Conservation (phyloP, 495 filamentous ascomycete species). For the Choiromyces venosus region DNA sequence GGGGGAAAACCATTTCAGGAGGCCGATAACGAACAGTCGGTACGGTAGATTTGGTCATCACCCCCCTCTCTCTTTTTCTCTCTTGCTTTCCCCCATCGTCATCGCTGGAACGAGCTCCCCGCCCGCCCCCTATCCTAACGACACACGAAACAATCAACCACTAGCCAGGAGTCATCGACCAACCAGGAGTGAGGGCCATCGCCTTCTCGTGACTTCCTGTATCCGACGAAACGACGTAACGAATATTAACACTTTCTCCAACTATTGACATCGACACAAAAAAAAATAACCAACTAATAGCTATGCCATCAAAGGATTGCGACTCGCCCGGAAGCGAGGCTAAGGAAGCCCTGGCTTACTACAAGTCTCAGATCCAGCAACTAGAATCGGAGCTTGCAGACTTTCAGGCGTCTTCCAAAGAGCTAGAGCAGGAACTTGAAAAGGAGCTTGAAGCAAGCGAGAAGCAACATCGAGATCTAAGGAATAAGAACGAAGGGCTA, state of each 20-base stretch:
- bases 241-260: conserved; percentile 34
- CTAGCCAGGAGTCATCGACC: conserved; percentile 7
- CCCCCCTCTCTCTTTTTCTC: background rate
- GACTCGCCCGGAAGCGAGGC: conserved; percentile 25
- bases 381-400: conserved; percentile 87
- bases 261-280: conserved; percentile 27
- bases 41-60: background rate
- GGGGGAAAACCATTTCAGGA: background rate
- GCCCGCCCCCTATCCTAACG: conserved; percentile 7
- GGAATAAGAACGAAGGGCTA: conserved; percentile 77
- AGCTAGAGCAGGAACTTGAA: conserved; percentile 90
- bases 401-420: conserved; percentile 87
- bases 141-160: conserved; percentile 1
- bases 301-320: conserved; percentile 30
- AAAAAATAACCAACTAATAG: conserved; percentile 17
- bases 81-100: background rate
- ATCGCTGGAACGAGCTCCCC: background rate
- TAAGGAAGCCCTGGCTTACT: conserved; percentile 77
- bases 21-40: background rate
- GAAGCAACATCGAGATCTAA: conserved; percentile 76
- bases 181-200: conserved; percentile 6
- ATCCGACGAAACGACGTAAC: conserved; percentile 26
- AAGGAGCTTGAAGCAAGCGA: conserved; percentile 94
- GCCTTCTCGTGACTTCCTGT: conserved; percentile 10
- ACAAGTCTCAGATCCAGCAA: conserved; percentile 92